Conservation (phyloP, 441 rosid genomes). For the Bocquillonia castaneifolia region DNA sequence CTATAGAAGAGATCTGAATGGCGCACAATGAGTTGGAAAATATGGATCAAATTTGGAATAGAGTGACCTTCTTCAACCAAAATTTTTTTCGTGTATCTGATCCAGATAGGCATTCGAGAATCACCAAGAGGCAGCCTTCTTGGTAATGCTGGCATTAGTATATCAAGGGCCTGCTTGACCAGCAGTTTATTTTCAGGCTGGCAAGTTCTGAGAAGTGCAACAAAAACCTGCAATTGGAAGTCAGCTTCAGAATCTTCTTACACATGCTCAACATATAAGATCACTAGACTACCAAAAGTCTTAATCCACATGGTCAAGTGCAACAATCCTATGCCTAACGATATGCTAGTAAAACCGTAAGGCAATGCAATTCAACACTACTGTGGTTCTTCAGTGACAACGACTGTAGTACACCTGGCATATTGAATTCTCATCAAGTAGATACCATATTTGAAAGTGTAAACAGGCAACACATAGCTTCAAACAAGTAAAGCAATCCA, state of each 20-base stretch:
- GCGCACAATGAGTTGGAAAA: slow-evolving; percentile 94
- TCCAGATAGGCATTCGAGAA: slow-evolving; percentile 99
- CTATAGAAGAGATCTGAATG: slow-evolving; percentile 94
- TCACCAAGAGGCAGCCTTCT: slow-evolving; percentile 91
- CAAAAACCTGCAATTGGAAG: slow-evolving; percentile 75
- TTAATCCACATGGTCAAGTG: no score
- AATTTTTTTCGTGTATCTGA: slow-evolving; percentile 91
- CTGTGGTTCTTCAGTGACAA: not conserved
- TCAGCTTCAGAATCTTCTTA: slow-evolving; percentile 15
- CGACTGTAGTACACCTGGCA: not conserved
- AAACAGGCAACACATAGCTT: not conserved
- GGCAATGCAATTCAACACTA: slow-evolving; percentile 4
- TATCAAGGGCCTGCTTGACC: slow-evolving; percentile 99
- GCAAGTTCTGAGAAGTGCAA: slow-evolving; percentile 96
- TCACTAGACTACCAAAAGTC: slow-evolving; percentile 1
- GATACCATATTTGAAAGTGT: not conserved
- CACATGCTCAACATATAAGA: not conserved
- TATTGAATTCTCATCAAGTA: not conserved
- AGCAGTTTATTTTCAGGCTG: slow-evolving; percentile 95
- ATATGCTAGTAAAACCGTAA: not conserved
- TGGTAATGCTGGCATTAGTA: slow-evolving; percentile 97
- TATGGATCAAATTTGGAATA: slow-evolving; percentile 90
- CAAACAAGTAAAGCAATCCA: not conserved
- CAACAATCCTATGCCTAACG: no score
- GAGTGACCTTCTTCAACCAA: slow-evolving; percentile 99